These are phyloP conservation scores for Plasmopara viticola DNA, from an alignment of 352 stramenopile species.

Conservation along the genomic window DNA sequence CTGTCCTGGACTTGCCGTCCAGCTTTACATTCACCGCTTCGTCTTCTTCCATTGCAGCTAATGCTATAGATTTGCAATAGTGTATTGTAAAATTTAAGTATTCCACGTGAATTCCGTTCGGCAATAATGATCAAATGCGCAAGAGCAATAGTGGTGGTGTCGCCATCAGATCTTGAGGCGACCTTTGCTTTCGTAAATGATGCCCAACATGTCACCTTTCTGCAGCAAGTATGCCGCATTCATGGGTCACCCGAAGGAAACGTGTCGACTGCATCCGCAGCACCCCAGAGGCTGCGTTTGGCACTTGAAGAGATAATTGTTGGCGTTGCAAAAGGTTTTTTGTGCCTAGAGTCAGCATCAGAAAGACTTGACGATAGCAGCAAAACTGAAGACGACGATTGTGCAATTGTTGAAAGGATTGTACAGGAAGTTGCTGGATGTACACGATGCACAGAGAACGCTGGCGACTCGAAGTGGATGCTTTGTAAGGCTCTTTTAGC, in stretches of 20 bases:
- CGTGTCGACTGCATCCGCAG: neutral
- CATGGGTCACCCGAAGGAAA: conserved; percentile 20
- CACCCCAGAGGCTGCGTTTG: conserved; percentile 24
- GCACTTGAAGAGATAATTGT: conserved; percentile 44
- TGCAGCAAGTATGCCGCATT: conserved; percentile 24
- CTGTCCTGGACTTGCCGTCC: conserved; percentile 11
- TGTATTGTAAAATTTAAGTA: neutral
- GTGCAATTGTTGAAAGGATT: conserved; percentile 8
- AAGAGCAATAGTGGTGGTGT: conserved; percentile 11
- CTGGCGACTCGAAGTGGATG: conserved; percentile 11
- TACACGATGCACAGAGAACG: neutral
- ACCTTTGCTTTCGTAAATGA: conserved; percentile 27
- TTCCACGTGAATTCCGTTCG: neutral
- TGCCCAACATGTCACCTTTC: conserved; percentile 4
- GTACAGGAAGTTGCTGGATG: conserved; percentile 6
- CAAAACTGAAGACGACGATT: neutral
- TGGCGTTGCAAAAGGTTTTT: conserved; percentile 28
- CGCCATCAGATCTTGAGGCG: conserved; percentile 7
- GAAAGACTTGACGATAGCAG: neutral
- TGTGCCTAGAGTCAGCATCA: conserved; percentile 23
- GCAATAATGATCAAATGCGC: neutral
- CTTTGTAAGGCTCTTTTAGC: conserved; percentile 14
- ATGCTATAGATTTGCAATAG: neutral
- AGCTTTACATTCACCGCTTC: conserved; percentile 16
- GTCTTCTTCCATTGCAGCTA: conserved; percentile 4